Evolutionary conservation across 1,284 basidiomycete species (phyloP).

Genomic region (Boletus sp.): DNA sequence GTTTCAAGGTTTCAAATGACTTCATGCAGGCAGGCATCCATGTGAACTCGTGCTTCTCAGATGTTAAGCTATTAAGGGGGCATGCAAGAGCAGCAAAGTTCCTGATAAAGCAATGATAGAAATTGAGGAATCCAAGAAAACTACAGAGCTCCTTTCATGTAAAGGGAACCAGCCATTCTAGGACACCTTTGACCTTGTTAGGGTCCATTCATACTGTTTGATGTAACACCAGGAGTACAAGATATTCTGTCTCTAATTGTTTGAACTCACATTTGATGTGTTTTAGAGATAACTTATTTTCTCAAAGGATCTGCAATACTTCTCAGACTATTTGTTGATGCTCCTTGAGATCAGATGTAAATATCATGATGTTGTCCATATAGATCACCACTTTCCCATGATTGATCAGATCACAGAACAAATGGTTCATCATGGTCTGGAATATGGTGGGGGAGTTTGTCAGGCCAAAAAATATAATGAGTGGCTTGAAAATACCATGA

Average conservation of each 20-base stretch:
- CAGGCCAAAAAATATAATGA: constrained; percentile 3
- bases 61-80: background rate
- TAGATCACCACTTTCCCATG: no score
- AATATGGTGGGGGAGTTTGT: background rate
- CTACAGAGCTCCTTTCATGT: background rate
- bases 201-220: background rate
- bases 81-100: no score
- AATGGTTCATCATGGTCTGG: no score
- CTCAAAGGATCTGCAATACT: background rate
- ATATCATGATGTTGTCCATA: constrained; percentile 3
- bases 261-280: background rate
- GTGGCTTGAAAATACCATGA: fast-evolving
- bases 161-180: background rate
- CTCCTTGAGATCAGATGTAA: background rate
- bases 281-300: background rate
- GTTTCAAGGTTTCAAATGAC: background rate
- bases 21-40: background rate
- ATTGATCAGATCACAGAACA: no score
- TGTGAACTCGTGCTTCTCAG: background rate
- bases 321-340: background rate
- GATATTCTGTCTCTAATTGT: background rate
- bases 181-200: background rate
- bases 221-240: background rate
- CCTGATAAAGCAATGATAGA: background rate
- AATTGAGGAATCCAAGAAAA: background rate